These are phyloP conservation scores for Diaporthe capsici DNA, from an alignment of 2,329 filamentous ascomycete species.

Conservation along the genomic window DNA sequence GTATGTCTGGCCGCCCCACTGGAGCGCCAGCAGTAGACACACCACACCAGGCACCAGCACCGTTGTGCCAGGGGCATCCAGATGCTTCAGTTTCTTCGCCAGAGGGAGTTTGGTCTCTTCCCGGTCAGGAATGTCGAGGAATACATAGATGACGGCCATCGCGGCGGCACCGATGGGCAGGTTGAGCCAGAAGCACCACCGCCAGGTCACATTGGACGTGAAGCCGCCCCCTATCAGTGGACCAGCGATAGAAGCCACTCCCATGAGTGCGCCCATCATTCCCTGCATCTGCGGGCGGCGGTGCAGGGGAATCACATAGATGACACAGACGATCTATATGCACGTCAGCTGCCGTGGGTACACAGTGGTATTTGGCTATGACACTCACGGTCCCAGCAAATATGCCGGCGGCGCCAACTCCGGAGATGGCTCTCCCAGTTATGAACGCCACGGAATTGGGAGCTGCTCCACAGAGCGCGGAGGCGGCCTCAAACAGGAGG, in stretches of 20 bases:
- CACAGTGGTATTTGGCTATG: no score
- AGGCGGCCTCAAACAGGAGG: conserved; percentile 43
- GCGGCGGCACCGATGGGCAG: conserved; percentile 2
- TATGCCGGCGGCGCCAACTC: conserved; percentile 47
- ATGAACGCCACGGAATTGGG: conserved; percentile 48
- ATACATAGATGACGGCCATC: conserved; percentile 41
- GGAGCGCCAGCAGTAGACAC: conserved; percentile 44
- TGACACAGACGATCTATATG: conserved; percentile 24
- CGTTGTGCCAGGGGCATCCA: conserved; percentile 44
- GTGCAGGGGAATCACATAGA: conserved; percentile 19
- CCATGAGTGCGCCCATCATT: conserved; percentile 22
- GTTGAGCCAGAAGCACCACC: conserved; percentile 48
- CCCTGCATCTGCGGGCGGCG: conserved; percentile 20
- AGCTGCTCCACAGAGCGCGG: conserved; percentile 47
- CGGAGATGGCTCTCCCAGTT: conserved; percentile 47
- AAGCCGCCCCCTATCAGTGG: conserved; percentile 47
- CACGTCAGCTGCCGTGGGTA: not conserved
- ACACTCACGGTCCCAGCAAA: conserved; percentile 42
- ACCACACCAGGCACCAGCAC: conserved; percentile 44
- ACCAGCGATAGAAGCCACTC: conserved; percentile 21
- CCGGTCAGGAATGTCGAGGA: conserved; percentile 43
- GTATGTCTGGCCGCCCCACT: conserved; percentile 46
- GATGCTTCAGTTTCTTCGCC: conserved; percentile 44
- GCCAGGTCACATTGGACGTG: conserved; percentile 45
- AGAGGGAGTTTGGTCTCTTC: conserved; percentile 39